These are phyloP conservation scores for Elymus sibiricus DNA, from an alignment of 176 grass and related monocot species.

Conservation along the genomic window DNA sequence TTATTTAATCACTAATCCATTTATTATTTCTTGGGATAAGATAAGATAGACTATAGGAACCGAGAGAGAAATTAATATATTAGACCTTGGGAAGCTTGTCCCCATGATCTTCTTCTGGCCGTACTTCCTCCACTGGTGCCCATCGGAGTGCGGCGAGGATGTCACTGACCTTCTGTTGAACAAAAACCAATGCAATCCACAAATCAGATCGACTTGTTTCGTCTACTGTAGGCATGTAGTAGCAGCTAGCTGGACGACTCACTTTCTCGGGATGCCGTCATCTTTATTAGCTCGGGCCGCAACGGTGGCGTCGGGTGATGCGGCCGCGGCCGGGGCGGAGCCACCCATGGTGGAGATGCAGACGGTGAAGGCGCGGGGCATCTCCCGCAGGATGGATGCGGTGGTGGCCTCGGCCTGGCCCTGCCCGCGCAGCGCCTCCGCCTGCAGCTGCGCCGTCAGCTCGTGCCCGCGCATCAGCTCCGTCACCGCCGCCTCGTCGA, in stretches of 20 bases:
- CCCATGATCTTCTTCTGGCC: conserved; percentile 58
- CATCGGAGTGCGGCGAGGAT: conserved; percentile 36
- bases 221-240: not conserved
- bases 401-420: conserved; percentile 48
- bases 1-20: not conserved
- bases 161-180: conserved; percentile 19
- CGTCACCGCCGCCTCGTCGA: conserved; percentile 35
- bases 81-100: conserved; percentile 44
- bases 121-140: conserved; percentile 65
- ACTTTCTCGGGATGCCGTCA: conserved; percentile 25
- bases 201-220: not conserved
- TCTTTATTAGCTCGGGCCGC: not conserved
- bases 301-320: not conserved
- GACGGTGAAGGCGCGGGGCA: conserved; percentile 41
- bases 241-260: not conserved
- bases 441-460: conserved; percentile 42
- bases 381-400: conserved; percentile 35
- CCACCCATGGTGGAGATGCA: conserved; percentile 37
- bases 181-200: not conserved
- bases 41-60: too few relatives aligned
- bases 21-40: too few relatives aligned
- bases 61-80: not conserved
- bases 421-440: conserved; percentile 16
- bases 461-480: conserved; percentile 43
- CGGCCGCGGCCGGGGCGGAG: not conserved